Evolutionary conservation across 2,329 filamentous ascomycete genomes (phyloP).

Genomic region (Neonectria punicea): DNA sequence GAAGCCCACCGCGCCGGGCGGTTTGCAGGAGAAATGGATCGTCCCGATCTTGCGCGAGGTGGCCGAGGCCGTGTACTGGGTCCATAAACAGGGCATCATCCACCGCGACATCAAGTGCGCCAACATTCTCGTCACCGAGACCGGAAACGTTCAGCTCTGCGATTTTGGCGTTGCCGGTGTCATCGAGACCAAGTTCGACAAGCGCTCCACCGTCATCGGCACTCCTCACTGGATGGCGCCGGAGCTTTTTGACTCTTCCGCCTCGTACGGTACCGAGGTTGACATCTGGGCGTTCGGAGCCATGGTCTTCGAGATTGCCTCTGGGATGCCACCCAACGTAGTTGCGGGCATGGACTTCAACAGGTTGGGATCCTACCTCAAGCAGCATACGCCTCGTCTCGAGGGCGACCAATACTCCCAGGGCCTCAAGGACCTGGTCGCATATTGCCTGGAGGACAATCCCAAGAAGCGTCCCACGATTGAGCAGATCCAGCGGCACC

Average conservation of each 20-base stretch:
- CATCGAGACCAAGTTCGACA: conserved; percentile 79
- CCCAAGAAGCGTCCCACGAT: conserved; percentile 76
- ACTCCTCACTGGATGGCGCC: conserved; percentile 91
- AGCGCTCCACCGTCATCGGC: conserved; percentile 83
- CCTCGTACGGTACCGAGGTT: conserved; percentile 75
- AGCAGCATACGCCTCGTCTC: conserved; percentile 72
- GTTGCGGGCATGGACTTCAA: conserved; percentile 60
- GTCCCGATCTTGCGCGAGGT: conserved; percentile 74
- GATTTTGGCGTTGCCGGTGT: conserved; percentile 87
- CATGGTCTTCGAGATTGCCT: conserved; percentile 83
- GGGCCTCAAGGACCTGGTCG: conserved; percentile 74
- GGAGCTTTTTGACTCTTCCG: conserved; percentile 74
- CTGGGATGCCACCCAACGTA: conserved; percentile 78
- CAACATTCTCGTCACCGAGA: conserved; percentile 83
- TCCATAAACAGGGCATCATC: conserved; percentile 75
- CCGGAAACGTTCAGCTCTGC: conserved; percentile 81
- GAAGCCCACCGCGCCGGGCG: conserved; percentile 73
- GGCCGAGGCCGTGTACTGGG: conserved; percentile 73
- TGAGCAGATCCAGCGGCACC: conserved; percentile 74
- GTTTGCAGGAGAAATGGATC: conserved; percentile 77
- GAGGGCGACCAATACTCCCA: conserved; percentile 78
- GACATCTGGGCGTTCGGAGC: conserved; percentile 90
- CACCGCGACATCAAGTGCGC: conserved; percentile 80
- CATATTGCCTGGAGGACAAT: conserved; percentile 77
- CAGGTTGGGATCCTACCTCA: conserved; percentile 66